Evolutionary conservation across 352 stramenopile species (phyloP).

Genomic region (Pythium dissotocum): DNA sequence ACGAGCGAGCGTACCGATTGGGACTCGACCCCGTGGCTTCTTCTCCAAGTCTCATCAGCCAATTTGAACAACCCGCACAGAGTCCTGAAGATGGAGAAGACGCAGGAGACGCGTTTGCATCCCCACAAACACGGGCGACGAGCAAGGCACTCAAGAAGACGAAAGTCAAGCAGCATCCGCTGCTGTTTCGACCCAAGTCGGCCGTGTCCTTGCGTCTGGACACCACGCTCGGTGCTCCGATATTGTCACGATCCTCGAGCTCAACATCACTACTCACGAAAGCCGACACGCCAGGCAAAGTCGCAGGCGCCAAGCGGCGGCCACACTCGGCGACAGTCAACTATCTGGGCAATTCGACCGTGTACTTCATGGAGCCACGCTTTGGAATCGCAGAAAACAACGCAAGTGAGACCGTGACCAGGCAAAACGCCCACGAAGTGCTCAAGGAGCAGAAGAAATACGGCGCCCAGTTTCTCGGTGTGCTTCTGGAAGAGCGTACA

Average conservation of each 20-base stretch:
- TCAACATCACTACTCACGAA: slow-evolving; percentile 1
- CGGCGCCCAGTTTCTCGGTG: slow-evolving; percentile 35
- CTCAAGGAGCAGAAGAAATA: slow-evolving; percentile 23
- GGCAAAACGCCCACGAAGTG: slow-evolving; percentile 10
- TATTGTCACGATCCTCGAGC: slow-evolving; percentile 12
- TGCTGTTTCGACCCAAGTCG: slow-evolving; percentile 30
- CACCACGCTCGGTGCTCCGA: slow-evolving; percentile 10
- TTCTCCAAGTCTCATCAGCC: not conserved
- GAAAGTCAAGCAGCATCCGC: not conserved
- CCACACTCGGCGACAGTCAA: slow-evolving; percentile 57
- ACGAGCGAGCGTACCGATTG: slow-evolving; percentile 51
- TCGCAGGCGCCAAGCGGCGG: slow-evolving; percentile 50
- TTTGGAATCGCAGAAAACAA: not conserved
- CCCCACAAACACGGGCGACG: not conserved
- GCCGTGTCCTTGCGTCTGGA: slow-evolving; percentile 27
- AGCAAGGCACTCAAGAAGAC: slow-evolving; percentile 10
- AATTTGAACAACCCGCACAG: not conserved
- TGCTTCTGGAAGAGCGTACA: slow-evolving; percentile 41
- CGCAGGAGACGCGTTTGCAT: not conserved
- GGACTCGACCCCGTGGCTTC: slow-evolving; percentile 47
- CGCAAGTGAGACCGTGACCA: not conserved
- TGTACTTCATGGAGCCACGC: slow-evolving; percentile 47
- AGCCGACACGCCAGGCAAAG: slow-evolving; percentile 8
- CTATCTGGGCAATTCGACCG: slow-evolving; percentile 52
- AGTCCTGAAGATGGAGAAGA: not conserved